Percentiles rank a stretch among this genome's conserved stretches.
phyloP scores from a whole-genome alignment of 495 filamentous ascomycete genomes.

The Daldinia childiae region DNA sequence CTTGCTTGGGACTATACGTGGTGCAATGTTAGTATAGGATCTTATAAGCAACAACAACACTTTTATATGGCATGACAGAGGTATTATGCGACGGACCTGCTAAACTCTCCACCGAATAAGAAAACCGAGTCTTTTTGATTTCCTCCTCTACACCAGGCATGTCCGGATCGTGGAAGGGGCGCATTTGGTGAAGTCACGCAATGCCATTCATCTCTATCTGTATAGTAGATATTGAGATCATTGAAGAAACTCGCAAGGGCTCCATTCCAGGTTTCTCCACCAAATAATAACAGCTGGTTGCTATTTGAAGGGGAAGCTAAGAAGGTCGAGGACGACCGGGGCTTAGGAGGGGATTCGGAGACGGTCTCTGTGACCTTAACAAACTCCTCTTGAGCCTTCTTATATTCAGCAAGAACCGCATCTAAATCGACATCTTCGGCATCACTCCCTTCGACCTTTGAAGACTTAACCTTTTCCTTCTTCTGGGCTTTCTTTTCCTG shows the following conservation, averaged over 20 bases:
- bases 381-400: slow-evolving; percentile 84
- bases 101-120: slow-evolving; percentile 83
- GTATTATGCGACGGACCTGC: slow-evolving; percentile 43
- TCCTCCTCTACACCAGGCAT: slow-evolving; percentile 89
- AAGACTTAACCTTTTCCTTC: slow-evolving; percentile 64
- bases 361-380: slow-evolving; percentile 88
- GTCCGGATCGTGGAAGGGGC: slow-evolving; percentile 88
- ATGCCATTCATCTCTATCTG: slow-evolving; percentile 87
- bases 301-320: slow-evolving; percentile 83
- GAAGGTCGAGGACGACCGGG: slow-evolving; percentile 80
- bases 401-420: slow-evolving; percentile 93
- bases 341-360: slow-evolving; percentile 74
- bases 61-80: slow-evolving; percentile 14
- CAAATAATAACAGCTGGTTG: slow-evolving; percentile 92
- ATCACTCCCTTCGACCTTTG: slow-evolving; percentile 74
- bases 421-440: slow-evolving; percentile 95
- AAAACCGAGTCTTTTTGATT: slow-evolving; percentile 84
- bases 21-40: slow-evolving; percentile 63
- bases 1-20: slow-evolving; percentile 77
- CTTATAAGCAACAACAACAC: slow-evolving; percentile 42
- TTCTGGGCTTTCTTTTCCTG: slow-evolving; percentile 71
- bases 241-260: slow-evolving; percentile 71
- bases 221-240: slow-evolving; percentile 86
- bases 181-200: slow-evolving; percentile 89
- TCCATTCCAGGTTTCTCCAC: slow-evolving; percentile 77